Evolutionary conservation across 176 grass and related monocot genomes (phyloP).

Genomic region (Avena atlantica): DNA sequence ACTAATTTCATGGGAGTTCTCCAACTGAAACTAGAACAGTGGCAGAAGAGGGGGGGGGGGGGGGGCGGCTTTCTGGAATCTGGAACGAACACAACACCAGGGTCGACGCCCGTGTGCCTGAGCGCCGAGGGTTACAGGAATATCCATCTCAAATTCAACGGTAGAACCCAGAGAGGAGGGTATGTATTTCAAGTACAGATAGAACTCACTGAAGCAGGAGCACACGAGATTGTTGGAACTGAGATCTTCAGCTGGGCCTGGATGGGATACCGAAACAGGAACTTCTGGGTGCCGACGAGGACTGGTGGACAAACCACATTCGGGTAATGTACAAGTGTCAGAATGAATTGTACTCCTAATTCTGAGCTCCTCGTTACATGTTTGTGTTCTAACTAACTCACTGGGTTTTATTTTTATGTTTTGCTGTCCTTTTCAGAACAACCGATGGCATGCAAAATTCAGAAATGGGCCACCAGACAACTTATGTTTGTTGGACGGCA

Average conservation of each 20-base stretch:
- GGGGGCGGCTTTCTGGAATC: background rate
- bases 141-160: background rate
- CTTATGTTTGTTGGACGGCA: background rate
- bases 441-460: background rate
- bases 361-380: background rate
- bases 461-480: background rate
- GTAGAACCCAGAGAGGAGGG: background rate
- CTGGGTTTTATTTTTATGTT: no score
- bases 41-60: background rate
- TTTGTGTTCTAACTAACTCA: background rate
- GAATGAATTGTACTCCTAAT: background rate
- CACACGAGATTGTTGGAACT: background rate
- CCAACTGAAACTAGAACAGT: background rate
- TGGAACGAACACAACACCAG: background rate
- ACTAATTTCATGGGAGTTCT: background rate
- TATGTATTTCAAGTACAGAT: constrained; percentile 10
- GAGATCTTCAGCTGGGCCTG: background rate
- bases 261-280: background rate
- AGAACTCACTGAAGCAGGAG: background rate
- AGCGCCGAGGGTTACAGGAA: background rate
- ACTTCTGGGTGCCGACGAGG: background rate
- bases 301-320: background rate
- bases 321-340: background rate
- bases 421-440: background rate
- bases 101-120: background rate